These are phyloP conservation scores for Croton setiger DNA, from an alignment of 441 rosid species.

Conservation along the genomic window DNA sequence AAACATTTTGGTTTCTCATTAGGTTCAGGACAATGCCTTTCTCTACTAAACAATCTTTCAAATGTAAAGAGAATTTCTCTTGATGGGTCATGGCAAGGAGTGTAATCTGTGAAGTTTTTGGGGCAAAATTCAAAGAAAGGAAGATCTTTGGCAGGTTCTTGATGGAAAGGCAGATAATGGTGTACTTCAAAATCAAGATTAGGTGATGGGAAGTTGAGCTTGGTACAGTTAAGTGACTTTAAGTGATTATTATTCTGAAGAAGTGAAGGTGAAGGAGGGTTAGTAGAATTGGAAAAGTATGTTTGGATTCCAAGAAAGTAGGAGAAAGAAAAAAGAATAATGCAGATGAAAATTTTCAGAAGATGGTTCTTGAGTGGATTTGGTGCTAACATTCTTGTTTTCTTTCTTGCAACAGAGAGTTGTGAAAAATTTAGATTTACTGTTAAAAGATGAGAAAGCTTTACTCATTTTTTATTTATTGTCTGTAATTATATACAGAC, in stretches of 20 bases:
- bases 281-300: neutral
- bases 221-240: constrained; percentile 18
- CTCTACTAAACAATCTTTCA: constrained; percentile 41
- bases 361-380: constrained; percentile 16
- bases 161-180: constrained; percentile 35
- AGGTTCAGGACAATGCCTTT: constrained; percentile 50
- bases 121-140: constrained; percentile 38
- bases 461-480: neutral
- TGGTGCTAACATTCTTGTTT: neutral
- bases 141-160: constrained; percentile 9
- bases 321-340: constrained; percentile 27
- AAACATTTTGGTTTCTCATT: constrained; percentile 40
- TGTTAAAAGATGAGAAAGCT: neutral
- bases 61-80: constrained; percentile 31
- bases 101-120: constrained; percentile 49
- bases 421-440: neutral
- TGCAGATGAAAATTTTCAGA: constrained; percentile 16
- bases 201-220: constrained; percentile 15
- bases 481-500: too few species aligned
- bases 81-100: constrained; percentile 58
- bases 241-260: neutral
- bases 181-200: constrained; percentile 34
- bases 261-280: constrained; percentile 16
- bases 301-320: constrained; percentile 38
- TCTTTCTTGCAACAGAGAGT: neutral